Evolutionary conservation across 2,329 filamentous ascomycete genomes (phyloP).

Genomic region (Pseudocercospora vitis): DNA sequence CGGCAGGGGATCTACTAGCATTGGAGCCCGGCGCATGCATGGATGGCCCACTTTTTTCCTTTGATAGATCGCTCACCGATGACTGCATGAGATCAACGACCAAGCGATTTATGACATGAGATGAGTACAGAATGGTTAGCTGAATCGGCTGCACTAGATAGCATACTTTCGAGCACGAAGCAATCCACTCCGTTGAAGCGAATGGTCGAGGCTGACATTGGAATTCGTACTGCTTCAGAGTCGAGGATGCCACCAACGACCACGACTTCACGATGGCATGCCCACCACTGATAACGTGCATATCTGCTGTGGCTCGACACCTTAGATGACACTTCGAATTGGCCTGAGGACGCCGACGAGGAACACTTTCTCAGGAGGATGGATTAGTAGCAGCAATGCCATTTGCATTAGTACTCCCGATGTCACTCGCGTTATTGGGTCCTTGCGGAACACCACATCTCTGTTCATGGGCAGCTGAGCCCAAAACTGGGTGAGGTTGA

Average conservation of each 20-base stretch:
- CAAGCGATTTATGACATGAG: neutral
- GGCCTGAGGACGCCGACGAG: no score
- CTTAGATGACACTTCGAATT: no score
- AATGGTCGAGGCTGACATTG: neutral
- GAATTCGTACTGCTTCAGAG: neutral
- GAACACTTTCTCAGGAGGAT: no score
- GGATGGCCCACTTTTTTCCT: neutral
- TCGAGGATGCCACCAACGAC: neutral
- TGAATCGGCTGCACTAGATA: constrained; percentile 4
- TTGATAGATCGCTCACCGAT: neutral
- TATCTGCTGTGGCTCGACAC: no score
- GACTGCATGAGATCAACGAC: constrained; percentile 1
- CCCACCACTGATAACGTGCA: no score
- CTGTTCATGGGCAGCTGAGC: neutral
- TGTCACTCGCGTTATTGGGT: no score
- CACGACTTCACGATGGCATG: no score
- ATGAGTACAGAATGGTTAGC: neutral
- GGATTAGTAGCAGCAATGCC: no score
- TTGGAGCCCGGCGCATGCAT: neutral
- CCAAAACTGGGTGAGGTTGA: neutral
- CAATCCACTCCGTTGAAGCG: no score
- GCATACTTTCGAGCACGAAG: constrained; percentile 3
- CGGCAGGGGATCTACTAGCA: constrained; percentile 1
- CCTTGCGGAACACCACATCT: neutral
- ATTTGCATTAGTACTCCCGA: no score